phyloP scores from a whole-genome alignment of 768 basidiomycete genomes.

The Phaeolepiota aurea region DNA sequence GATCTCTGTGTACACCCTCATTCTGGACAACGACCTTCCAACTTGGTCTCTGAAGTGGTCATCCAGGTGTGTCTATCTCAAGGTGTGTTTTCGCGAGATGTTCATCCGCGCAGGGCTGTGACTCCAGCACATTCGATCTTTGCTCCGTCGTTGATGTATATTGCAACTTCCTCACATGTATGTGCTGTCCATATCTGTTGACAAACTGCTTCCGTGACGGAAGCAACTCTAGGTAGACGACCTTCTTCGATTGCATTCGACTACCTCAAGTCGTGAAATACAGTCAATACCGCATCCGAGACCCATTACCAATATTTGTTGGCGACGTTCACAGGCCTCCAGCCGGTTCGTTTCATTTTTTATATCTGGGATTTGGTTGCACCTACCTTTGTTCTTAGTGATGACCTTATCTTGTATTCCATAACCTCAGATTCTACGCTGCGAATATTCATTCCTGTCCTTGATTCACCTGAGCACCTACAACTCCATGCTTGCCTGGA shows the following conservation, averaged over 20 bases:
- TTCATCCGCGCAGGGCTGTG: constrained; percentile 27
- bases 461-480: constrained; percentile 77
- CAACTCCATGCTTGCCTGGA: constrained; percentile 82
- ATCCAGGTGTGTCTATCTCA: constrained; percentile 31
- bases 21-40: constrained; percentile 74
- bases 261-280: constrained; percentile 59
- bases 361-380: no score
- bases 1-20: constrained; percentile 68
- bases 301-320: constrained; percentile 59
- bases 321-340: constrained; percentile 64
- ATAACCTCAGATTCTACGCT: constrained; percentile 76
- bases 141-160: constrained; percentile 71
- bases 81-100: constrained; percentile 3
- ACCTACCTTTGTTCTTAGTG: no score
- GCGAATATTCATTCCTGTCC: constrained; percentile 79
- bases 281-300: constrained; percentile 70
- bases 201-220: no score
- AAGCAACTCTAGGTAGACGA: constrained; percentile 38
- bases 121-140: constrained; percentile 49
- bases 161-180: constrained; percentile 58
- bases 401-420: constrained; percentile 76
- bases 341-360: constrained; percentile 33
- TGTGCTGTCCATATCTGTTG: no score
- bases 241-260: constrained; percentile 58
- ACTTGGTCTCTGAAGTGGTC: constrained; percentile 82